Evolutionary conservation across 106 monocot species (phyloP), one percentile per base, ranked within the genome.

Genomic region (Amphibolis antarctica): DNA sequence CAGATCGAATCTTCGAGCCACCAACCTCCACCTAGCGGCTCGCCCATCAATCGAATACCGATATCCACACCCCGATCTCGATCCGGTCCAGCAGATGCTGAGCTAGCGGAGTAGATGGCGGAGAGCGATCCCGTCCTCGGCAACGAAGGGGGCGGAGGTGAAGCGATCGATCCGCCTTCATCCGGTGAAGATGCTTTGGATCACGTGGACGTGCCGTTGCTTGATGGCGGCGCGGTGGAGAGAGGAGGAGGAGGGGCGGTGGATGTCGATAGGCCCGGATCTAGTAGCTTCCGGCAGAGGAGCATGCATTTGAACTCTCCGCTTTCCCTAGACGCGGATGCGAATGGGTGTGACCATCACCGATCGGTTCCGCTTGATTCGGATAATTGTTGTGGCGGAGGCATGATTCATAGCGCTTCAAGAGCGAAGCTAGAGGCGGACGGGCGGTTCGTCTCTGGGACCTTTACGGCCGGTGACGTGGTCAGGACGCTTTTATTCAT

Each of bases 401-500:
- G 82, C 4, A 11, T 81, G 20, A 45, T 24, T 15, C 44, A 48
- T 4, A 67, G 67, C 25, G 64, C 50, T 6, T 78, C 76, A 28
- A 65, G 31, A 21, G 66, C 64, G 50, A 83, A 91, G 78, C 73
- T 86, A 23, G 82, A 86, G 10, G 62, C 63, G 22, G 67, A 82
- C 44, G 71, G 83, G 55, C 50, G 55, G 27, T 45, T 44, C 24
- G 43, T 44, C 0, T 69, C 42, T 12, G 71, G 66, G 19, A 10
- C 79, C 12, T 13, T 89, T 15, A 84, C 84, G 20, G 60, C 65
- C n/a, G 70, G 52, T 1, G 58, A 76, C 30, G 75, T 89, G 73
- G 55, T 84, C 28, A 96, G 86, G 75, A 76, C 82, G 28, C 23
- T 96, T 69, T 65, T 84, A 20, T 82, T 73, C 19, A 76, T 89